phyloP scores from a whole-genome alignment of 768 basidiomycete species.

The Mycena indigotica region DNA sequence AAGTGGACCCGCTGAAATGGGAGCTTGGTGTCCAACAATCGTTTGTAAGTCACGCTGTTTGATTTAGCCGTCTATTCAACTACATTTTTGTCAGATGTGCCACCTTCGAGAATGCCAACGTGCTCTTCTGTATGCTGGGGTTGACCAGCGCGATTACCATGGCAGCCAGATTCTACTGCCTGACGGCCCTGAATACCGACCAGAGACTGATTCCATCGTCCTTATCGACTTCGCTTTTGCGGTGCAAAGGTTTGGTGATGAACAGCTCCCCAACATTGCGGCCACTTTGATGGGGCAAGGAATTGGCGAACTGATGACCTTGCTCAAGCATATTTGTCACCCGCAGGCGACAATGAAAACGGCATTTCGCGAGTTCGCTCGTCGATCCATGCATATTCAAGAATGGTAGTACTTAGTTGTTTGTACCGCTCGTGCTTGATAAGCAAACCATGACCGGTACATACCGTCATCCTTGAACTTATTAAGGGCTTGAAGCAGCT shows the following conservation, averaged over 20 bases:
- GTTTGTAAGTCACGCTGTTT: background rate
- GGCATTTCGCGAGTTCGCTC: background rate
- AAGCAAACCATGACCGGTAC: background rate
- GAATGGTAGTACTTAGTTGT: background rate
- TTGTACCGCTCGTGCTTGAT: background rate
- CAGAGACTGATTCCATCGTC: background rate
- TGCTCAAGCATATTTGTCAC: background rate
- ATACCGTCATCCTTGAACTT: background rate
- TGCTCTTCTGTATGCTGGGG: constrained; percentile 4
- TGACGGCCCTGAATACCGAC: background rate
- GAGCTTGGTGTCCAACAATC: background rate
- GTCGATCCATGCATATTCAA: background rate
- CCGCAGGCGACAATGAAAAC: background rate
- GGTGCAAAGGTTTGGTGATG: background rate
- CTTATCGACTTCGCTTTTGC: constrained; percentile 9
- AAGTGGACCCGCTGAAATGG: background rate
- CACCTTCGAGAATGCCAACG: background rate
- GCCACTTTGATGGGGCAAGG: background rate
- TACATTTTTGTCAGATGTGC: background rate
- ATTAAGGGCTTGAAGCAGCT: background rate
- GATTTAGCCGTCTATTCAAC: background rate
- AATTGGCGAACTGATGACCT: background rate
- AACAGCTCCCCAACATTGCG: background rate
- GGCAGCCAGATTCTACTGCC: constrained; percentile 5
- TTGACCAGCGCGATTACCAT: constrained; percentile 5